Evolutionary conservation across 108 stramenopile species (phyloP).

Genomic region (Heterococcus sp.): DNA sequence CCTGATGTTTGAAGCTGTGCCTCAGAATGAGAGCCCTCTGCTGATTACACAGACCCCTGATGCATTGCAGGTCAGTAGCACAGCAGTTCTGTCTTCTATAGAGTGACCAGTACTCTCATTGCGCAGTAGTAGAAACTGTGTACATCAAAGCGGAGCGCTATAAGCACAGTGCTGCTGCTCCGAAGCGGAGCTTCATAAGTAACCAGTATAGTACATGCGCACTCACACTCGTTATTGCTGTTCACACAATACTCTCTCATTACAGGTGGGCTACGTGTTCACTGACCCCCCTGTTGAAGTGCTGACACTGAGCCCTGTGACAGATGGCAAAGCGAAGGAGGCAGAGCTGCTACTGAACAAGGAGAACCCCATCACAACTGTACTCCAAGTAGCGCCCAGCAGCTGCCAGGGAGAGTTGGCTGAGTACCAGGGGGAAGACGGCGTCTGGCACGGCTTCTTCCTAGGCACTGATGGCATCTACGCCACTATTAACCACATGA

Average conservation of each 20-base stretch:
- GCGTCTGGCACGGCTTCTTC: slow-evolving; percentile 12
- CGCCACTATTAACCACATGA: slow-evolving; percentile 6
- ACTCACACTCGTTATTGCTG: background rate
- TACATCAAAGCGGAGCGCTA: too few species aligned
- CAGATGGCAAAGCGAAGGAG: background rate
- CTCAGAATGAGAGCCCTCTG: background rate
- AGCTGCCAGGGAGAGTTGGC: background rate
- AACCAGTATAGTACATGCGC: background rate
- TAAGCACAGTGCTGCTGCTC: background rate
- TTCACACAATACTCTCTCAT: background rate
- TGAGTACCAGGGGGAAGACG: slow-evolving; percentile 11
- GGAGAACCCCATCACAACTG: background rate
- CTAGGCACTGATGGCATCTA: slow-evolving; percentile 5
- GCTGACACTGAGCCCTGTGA: background rate
- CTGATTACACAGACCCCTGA: background rate
- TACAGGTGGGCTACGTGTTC: background rate
- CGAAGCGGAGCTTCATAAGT: background rate
- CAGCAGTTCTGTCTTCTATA: background rate
- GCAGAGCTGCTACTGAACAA: background rate
- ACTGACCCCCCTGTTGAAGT: background rate
- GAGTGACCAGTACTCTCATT: too few species aligned
- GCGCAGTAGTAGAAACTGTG: too few species aligned
- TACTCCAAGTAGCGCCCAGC: background rate
- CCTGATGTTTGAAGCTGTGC: background rate
- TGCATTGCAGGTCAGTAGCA: background rate